Evolutionary conservation across 306 rosid species (phyloP).

Genomic region (Dryas drummondii): DNA sequence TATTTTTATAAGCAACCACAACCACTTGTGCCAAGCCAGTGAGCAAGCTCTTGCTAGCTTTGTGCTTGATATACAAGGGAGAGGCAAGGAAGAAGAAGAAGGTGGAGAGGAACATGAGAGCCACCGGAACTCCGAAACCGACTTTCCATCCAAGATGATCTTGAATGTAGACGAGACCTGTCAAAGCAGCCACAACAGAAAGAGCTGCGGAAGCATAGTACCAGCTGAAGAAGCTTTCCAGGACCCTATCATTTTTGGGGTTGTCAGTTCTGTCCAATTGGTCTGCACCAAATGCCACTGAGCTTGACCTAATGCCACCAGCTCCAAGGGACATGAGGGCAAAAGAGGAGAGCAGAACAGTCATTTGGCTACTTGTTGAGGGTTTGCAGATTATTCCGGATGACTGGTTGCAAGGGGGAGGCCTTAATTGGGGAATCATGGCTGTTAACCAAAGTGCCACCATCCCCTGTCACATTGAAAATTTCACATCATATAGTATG

Average conservation of each 20-base stretch:
- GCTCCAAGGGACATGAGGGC: conserved; percentile 55
- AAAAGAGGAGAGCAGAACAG: conserved; percentile 27
- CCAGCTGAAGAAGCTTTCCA: conserved; percentile 61
- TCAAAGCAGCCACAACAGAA: conserved; percentile 45
- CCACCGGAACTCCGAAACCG: conserved; percentile 67
- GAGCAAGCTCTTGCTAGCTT: conserved; percentile 49
- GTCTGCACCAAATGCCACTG: conserved; percentile 68
- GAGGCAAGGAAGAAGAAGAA: conserved; percentile 47
- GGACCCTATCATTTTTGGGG: conserved; percentile 41
- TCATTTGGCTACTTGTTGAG: too few species aligned
- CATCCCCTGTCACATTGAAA: conserved; percentile 48
- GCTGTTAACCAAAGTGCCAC: conserved; percentile 55
- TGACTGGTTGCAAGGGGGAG: conserved; percentile 40
- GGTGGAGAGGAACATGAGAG: conserved; percentile 50
- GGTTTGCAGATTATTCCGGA: not conserved
- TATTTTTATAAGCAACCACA: conserved; percentile 49
- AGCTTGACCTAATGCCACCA: conserved; percentile 56
- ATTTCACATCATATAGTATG: too few species aligned
- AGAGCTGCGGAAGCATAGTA: conserved; percentile 54
- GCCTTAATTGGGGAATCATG: conserved; percentile 49
- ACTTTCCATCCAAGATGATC: conserved; percentile 63
- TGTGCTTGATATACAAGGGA: conserved; percentile 40
- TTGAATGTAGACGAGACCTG: conserved; percentile 54
- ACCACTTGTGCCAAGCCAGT: conserved; percentile 49
- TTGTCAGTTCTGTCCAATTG: conserved; percentile 42